Base-by-base conservation (phyloP, 768 basidiomycete species). In the Mrakia hoshinonis region DNA sequence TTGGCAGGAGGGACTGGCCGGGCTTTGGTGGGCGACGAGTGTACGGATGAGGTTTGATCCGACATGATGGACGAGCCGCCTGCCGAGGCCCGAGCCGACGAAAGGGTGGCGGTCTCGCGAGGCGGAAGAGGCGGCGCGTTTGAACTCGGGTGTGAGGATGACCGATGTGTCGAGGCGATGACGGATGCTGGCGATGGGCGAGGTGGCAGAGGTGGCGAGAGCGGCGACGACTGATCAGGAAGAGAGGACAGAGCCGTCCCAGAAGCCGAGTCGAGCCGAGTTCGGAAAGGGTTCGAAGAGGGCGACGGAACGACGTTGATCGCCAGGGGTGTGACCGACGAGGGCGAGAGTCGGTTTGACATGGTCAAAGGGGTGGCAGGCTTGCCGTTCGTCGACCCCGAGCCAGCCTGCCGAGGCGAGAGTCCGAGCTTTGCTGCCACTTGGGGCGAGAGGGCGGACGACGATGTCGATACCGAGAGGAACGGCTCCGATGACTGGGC, bases 121-220 rank as follows among this genome's bases (percentile, higher is more conserved):
- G 64, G 64, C 29, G 64, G 64, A 18, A 66, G 31, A 12, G 64
- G 64, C 20, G 64, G 64, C 2, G 46, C 48, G 10, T 11, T 12
- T 11, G 39, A 12, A 38, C 20, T 26, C 4, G 20, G 34, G 13
- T 62, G 31, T 22, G 36, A 38, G 26, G 38, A n/a, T 47, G 62
- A 64, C 24, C 43, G 38, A 6, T 24, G 22, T 5, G 51, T 52
- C 7, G 51, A 29, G 7, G 51, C 46, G 46, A 43, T 26, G n/a
- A 48, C 24, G 4, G 62, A 46, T 10, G 62, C 43, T 6, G 38
- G 29, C n/a, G 22, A 11, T 15, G 39, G 64, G 0, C 64, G 64
- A 51, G 64, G 64, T 6, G 64, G 64, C 6, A 66, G 64, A 20
- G 64, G 64, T 18, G 64, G 64, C 7, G 64, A 66, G 29, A 66